Conservation (phyloP, 495 filamentous ascomycete genomes). For the Penicillium cosmopolitanum region DNA sequence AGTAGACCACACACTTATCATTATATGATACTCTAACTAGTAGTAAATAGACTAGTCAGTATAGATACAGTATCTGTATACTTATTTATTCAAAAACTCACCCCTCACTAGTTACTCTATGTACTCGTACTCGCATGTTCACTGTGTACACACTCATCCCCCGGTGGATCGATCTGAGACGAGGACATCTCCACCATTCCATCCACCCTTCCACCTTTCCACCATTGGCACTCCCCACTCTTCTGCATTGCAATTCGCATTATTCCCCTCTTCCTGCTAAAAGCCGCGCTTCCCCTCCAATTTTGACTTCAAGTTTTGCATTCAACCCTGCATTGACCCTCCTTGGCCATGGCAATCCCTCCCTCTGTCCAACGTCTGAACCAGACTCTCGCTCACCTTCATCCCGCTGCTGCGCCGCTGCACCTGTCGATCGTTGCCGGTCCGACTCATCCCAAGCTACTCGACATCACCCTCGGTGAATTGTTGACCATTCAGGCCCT, state of each 20-base stretch:
- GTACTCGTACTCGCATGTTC: too few relatives aligned
- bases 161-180: too few relatives aligned
- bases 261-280: neutral
- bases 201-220: too few relatives aligned
- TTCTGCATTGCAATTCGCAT: neutral
- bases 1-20: too few relatives aligned
- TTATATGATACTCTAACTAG: too few relatives aligned
- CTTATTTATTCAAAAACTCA: too few relatives aligned
- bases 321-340: neutral
- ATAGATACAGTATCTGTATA: too few relatives aligned
- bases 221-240: neutral
- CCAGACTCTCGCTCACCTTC: slow-evolving; percentile 43
- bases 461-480: slow-evolving; percentile 64
- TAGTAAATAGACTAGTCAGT: too few relatives aligned
- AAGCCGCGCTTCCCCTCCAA: neutral
- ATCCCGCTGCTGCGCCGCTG: slow-evolving; percentile 21
- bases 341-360: slow-evolving; percentile 30
- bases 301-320: neutral
- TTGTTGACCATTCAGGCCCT: slow-evolving; percentile 64
- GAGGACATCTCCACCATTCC: too few relatives aligned
- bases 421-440: slow-evolving; percentile 58
- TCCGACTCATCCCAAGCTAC: slow-evolving; percentile 60
- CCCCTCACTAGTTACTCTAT: too few relatives aligned
- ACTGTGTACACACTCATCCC: too few relatives aligned
- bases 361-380: slow-evolving; percentile 40